Percentiles rank a stretch among this genome's conserved stretches.
Conservation (phyloP, 352 stramenopile genomes). For the Phytophthora melonis region DNA sequence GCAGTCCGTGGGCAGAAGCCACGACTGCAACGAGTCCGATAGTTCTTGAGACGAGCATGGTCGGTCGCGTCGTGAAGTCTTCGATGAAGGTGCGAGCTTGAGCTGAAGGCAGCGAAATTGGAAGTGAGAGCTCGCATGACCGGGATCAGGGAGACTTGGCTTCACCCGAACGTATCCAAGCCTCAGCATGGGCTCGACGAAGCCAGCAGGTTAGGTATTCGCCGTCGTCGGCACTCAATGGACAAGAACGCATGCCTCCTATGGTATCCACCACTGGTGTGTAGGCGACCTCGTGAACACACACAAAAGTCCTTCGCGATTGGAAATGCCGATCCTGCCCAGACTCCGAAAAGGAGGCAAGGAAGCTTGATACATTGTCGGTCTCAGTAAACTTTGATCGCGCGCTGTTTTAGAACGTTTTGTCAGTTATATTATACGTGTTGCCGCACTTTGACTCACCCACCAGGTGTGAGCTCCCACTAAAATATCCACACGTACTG, state of each 20-base stretch:
- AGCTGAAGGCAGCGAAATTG: neutral
- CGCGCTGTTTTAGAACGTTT: neutral
- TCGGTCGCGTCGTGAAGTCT: neutral
- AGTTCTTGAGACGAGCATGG: neutral
- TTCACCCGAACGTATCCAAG: too few relatives aligned
- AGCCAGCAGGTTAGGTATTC: neutral
- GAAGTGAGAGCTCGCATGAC: neutral
- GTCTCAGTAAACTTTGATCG: too few relatives aligned
- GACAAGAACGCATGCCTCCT: neutral
- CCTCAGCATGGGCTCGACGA: neutral
- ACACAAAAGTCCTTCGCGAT: neutral
- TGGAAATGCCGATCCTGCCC: slow-evolving; percentile 2
- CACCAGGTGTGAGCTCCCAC: neutral
- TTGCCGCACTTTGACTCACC: too few relatives aligned
- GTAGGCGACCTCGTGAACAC: neutral
- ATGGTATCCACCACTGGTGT: slow-evolving; percentile 1
- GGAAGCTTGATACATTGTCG: neutral
- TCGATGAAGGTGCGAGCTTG: neutral
- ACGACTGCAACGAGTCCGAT: neutral
- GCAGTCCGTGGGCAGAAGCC: neutral
- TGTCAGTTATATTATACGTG: too few relatives aligned
- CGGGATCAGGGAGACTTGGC: neutral
- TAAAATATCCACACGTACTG: neutral
- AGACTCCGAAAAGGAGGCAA: slow-evolving; percentile 1
- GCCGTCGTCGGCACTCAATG: neutral